These are phyloP conservation scores for Agaricus subrufescens DNA, from an alignment of 768 basidiomycete genomes.

Conservation along the genomic window DNA sequence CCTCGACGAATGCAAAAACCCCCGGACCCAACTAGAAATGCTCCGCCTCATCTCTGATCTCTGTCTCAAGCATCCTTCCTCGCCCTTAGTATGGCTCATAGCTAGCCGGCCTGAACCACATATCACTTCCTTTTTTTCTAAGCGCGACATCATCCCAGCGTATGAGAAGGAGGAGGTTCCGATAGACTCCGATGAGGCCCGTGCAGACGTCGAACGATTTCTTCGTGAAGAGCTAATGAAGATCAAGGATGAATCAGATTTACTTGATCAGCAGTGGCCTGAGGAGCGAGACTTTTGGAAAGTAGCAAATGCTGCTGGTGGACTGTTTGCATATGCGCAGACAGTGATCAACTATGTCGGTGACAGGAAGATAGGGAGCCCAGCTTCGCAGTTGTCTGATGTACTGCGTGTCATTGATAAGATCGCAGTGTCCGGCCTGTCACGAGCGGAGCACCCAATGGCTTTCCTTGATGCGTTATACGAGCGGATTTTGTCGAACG, in stretches of 20 bases:
- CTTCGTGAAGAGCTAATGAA: neutral
- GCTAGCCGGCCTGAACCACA: neutral
- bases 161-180: neutral
- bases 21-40: neutral
- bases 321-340: neutral
- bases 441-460: neutral
- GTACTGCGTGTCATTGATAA: neutral
- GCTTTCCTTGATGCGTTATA: constrained; percentile 9
- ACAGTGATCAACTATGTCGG: neutral
- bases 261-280: neutral
- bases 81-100: constrained; percentile 2
- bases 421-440: neutral
- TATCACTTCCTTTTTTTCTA: neutral
- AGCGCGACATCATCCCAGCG: too few species aligned
- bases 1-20: neutral
- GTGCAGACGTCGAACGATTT: neutral
- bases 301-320: neutral
- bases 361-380: neutral
- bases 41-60: neutral
- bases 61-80: neutral
- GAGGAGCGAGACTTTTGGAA: neutral
- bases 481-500: neutral
- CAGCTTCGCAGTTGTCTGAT: neutral
- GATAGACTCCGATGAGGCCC: neutral
- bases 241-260: neutral